Conservation (phyloP, 2,329 filamentous ascomycete genomes). For the Nothophaeocryptopus gaeumannii region DNA sequence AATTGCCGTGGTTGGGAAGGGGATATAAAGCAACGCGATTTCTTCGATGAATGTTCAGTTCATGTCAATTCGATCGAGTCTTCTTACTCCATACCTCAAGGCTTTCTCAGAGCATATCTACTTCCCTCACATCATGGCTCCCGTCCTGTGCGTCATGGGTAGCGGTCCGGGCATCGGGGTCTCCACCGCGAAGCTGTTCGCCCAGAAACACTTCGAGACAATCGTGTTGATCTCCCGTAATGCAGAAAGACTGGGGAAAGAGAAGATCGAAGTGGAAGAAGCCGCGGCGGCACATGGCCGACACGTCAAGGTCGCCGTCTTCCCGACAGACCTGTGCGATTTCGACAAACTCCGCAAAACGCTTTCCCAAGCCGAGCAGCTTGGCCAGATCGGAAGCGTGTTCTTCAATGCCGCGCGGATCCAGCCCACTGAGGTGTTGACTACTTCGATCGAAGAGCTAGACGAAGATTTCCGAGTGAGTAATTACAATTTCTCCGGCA, state of each 20-base stretch:
- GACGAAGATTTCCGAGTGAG: constrained; percentile 16
- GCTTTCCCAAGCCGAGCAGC: constrained; percentile 6
- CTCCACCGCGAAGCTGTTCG: constrained; percentile 15
- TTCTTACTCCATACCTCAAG: no score
- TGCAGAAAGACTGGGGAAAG: constrained; percentile 12
- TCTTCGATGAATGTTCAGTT: not conserved
- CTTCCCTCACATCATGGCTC: not conserved
- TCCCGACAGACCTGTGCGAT: constrained; percentile 11
- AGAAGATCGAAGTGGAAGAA: constrained; percentile 8
- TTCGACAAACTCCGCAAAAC: constrained; percentile 9
- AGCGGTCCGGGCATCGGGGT: constrained; percentile 17
- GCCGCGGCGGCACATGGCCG: not conserved
- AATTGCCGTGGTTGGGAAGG: not conserved
- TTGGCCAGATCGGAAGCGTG: constrained; percentile 13
- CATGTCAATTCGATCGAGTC: not conserved
- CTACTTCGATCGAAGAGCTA: constrained; percentile 11
- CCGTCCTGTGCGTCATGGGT: constrained; percentile 13
- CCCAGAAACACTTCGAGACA: constrained; percentile 9
- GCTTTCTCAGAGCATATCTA: not conserved
- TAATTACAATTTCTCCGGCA: not conserved
- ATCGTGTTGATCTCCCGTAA: constrained; percentile 18
- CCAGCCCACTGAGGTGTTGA: constrained; percentile 7
- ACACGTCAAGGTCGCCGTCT: constrained; percentile 3
- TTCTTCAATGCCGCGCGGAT: constrained; percentile 19
- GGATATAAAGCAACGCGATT: not conserved